Evolutionary conservation across 164 flowering plant genomes (phyloP).

Genomic region (Aristolochia contorta): DNA sequence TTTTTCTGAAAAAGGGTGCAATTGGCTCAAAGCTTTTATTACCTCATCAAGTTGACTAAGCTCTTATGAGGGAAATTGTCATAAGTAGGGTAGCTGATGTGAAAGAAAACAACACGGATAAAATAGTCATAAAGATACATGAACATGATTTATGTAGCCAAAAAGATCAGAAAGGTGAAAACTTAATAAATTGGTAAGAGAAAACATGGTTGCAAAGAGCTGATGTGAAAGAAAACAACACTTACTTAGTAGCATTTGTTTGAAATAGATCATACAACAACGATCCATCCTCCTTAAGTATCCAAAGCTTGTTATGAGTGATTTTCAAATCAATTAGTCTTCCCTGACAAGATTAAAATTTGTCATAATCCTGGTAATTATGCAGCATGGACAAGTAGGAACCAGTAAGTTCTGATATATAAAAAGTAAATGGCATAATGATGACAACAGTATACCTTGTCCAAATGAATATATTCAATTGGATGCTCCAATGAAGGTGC

Average conservation of each 20-base stretch:
- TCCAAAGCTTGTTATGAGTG: constrained; percentile 55
- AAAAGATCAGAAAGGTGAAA: too few species aligned
- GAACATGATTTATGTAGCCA: too few species aligned
- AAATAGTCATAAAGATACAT: too few species aligned
- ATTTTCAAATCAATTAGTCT: constrained; percentile 54
- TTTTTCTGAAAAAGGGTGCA: too few species aligned
- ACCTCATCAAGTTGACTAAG: too few species aligned
- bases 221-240: too few species aligned
- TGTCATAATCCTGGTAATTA: background rate
- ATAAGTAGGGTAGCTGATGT: too few species aligned
- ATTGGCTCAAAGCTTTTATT: too few species aligned
- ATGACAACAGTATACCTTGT: constrained; percentile 28
- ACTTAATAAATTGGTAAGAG: too few species aligned
- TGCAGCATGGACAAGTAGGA: background rate
- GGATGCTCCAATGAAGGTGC: constrained; percentile 31
- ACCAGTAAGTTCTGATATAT: background rate
- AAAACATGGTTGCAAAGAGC: too few species aligned
- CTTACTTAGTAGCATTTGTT: constrained; percentile 35
- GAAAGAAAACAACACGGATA: too few species aligned
- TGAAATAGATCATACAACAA: constrained; percentile 24
- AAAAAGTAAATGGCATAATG: background rate
- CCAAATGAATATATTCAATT: constrained; percentile 29
- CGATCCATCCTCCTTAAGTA: constrained; percentile 67
- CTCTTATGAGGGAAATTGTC: too few species aligned
- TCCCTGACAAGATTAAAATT: constrained; percentile 33